Conservation (phyloP, 371 early-diverging fungal species). For the Actinomortierella ambigua region DNA sequence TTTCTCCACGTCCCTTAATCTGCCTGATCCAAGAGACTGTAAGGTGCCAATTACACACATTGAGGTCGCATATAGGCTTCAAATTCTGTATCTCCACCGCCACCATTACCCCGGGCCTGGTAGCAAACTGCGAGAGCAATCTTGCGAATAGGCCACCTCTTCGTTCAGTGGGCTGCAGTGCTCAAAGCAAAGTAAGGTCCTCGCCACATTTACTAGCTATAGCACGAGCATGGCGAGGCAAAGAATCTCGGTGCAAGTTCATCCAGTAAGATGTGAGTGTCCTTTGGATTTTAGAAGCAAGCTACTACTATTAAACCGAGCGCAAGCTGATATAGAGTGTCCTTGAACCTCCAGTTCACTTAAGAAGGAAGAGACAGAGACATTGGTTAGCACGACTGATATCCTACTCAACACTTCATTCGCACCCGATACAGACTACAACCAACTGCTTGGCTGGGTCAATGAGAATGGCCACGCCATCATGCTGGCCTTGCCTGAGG, state of each 20-base stretch:
- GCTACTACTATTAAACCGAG: not conserved
- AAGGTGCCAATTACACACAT: too few relatives aligned
- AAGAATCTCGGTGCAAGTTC: constrained; percentile 66
- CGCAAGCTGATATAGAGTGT: not conserved
- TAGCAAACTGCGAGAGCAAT: too few relatives aligned
- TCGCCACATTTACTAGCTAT: constrained; percentile 67
- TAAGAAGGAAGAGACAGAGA: constrained; percentile 24
- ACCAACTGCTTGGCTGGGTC: constrained; percentile 50
- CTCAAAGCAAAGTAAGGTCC: constrained; percentile 67
- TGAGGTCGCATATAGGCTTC: too few relatives aligned
- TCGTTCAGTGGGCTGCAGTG: constrained; percentile 63
- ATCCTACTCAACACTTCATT: constrained; percentile 61
- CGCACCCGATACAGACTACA: constrained; percentile 56
- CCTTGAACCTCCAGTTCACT: constrained; percentile 5
- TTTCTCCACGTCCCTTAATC: too few relatives aligned
- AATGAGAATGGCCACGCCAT: constrained; percentile 55
- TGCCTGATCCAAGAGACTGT: too few relatives aligned
- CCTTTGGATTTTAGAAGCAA: not conserved
- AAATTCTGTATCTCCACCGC: too few relatives aligned
- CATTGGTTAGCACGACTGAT: constrained; percentile 42
- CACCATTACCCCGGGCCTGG: too few relatives aligned
- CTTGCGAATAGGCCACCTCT: constrained; percentile 60
- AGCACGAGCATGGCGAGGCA: constrained; percentile 69
- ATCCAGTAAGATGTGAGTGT: constrained; percentile 27
- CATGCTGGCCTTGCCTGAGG: constrained; percentile 72